phyloP scores from a whole-genome alignment of 2,329 filamentous ascomycete species.

The Albophoma yamanashiensis region DNA sequence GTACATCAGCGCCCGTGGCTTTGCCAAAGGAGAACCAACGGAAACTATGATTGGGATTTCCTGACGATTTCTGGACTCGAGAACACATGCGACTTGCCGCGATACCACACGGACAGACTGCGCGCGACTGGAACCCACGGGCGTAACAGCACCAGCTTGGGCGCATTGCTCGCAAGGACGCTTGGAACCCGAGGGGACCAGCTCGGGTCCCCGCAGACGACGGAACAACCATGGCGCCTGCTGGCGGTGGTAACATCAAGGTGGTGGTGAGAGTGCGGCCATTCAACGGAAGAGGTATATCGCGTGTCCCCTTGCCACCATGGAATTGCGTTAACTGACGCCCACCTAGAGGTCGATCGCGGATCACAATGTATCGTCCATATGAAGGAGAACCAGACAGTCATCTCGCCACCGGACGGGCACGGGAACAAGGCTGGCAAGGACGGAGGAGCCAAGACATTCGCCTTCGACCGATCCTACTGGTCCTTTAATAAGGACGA shows the following conservation, averaged over 20 bases:
- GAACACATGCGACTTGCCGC: conserved; percentile 1
- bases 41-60: conserved; percentile 7
- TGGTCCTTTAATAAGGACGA: conserved; percentile 91
- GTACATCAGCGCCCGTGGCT: background rate
- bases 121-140: background rate
- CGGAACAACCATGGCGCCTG: conserved; percentile 27
- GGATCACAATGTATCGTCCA: conserved; percentile 93
- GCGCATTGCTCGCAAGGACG: conserved; percentile 16
- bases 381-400: conserved; percentile 89
- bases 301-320: background rate
- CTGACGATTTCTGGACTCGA: conserved; percentile 4
- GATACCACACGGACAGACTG: background rate
- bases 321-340: conserved; percentile 7
- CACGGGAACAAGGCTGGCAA: conserved; percentile 54
- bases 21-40: background rate
- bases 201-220: conserved; percentile 21
- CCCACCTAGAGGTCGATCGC: conserved; percentile 66
- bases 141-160: conserved; percentile 6
- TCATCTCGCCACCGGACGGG: conserved; percentile 65
- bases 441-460: conserved; percentile 66
- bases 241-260: conserved; percentile 94
- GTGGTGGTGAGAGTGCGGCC: conserved; percentile 95
- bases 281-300: conserved; percentile 83
- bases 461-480: conserved; percentile 95
- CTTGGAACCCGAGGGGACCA: conserved; percentile 20